Percentiles rank a stretch among this genome's conserved stretches.
Evolutionary conservation across 1,139 yeast genomes (phyloP).

Genomic region (Suhomyces bribrorum): DNA sequence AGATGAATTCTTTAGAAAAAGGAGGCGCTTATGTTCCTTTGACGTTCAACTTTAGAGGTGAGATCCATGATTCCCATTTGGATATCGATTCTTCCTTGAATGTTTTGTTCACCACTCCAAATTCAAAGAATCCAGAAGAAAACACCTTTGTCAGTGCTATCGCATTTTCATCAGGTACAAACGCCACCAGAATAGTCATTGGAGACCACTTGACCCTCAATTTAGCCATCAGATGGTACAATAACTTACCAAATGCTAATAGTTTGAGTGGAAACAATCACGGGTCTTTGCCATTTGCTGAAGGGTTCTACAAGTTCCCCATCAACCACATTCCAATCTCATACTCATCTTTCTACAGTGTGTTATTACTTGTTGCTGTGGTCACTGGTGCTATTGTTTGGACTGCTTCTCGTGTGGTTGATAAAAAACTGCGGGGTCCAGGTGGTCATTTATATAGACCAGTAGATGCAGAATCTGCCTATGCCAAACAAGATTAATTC

Average conservation of each 20-base stretch:
- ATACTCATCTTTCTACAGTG: constrained; percentile 23
- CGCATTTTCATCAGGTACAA: constrained; percentile 65
- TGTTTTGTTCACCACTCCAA: constrained; percentile 50
- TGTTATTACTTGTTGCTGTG: constrained; percentile 26
- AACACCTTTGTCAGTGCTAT: constrained; percentile 53
- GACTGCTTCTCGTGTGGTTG: constrained; percentile 23
- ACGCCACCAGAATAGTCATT: constrained; percentile 62
- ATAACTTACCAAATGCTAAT: constrained; percentile 26
- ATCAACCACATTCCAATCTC: constrained; percentile 30
- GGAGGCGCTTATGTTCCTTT: constrained; percentile 62
- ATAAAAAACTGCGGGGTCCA: constrained; percentile 6
- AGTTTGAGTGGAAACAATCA: constrained; percentile 15
- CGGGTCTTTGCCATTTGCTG: constrained; percentile 33
- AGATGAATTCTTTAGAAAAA: constrained; percentile 41
- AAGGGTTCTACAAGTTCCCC: constrained; percentile 48
- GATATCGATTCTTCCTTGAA: constrained; percentile 66
- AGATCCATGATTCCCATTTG: constrained; percentile 66
- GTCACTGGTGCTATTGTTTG: constrained; percentile 29
- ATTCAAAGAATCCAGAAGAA: constrained; percentile 25
- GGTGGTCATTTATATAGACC: constrained; percentile 7
- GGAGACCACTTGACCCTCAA: constrained; percentile 62
- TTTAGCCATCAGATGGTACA: constrained; percentile 63
- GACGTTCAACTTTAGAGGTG: constrained; percentile 67
- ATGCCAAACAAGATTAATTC: constrained; percentile 31
- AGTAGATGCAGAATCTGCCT: constrained; percentile 30